These are phyloP conservation scores for Hapsidospora chrysogenum DNA, from an alignment of 495 filamentous ascomycete genomes.

Conservation along the genomic window DNA sequence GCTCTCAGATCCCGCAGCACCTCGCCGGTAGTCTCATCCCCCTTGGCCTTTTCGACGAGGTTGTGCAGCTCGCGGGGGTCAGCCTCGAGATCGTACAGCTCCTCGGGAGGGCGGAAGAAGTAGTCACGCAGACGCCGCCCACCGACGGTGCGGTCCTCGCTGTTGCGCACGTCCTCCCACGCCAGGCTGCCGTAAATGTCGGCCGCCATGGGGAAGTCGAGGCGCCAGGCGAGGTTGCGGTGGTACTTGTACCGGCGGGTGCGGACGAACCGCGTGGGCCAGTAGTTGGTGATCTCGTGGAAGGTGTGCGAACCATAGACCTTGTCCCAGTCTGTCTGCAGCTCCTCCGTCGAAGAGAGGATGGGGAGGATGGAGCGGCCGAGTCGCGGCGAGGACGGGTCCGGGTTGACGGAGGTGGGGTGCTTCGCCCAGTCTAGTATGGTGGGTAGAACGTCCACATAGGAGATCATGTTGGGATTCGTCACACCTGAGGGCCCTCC, in stretches of 20 bases:
- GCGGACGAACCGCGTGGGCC: conserved; percentile 26
- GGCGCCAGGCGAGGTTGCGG: conserved; percentile 25
- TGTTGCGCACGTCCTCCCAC: conserved; percentile 23
- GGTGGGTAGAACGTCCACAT: conserved; percentile 27
- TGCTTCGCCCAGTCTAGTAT: conserved; percentile 21
- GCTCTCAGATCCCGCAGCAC: conserved; percentile 12
- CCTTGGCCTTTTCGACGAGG: conserved; percentile 12
- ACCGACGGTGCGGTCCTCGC: conserved; percentile 16
- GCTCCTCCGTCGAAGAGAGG: conserved; percentile 6
- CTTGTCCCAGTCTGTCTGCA: conserved; percentile 10
- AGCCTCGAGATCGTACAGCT: conserved; percentile 23
- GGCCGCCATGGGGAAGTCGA: conserved; percentile 29
- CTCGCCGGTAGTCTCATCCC: too few species aligned
- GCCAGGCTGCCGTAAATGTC: conserved; percentile 26
- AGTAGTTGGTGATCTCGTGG: conserved; percentile 31
- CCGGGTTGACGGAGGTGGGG: neutral
- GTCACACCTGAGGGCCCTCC: conserved; percentile 7
- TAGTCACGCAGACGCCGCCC: conserved; percentile 17
- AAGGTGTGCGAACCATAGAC: conserved; percentile 33
- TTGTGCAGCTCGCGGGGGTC: conserved; percentile 24
- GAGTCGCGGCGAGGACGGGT: conserved; percentile 1
- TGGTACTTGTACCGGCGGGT: conserved; percentile 26
- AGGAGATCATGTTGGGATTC: conserved; percentile 30
- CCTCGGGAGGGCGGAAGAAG: conserved; percentile 21
- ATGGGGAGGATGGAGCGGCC: conserved; percentile 25